phyloP scores from a whole-genome alignment of 768 basidiomycete species.

The Pilatotrama ljubarskyi region DNA sequence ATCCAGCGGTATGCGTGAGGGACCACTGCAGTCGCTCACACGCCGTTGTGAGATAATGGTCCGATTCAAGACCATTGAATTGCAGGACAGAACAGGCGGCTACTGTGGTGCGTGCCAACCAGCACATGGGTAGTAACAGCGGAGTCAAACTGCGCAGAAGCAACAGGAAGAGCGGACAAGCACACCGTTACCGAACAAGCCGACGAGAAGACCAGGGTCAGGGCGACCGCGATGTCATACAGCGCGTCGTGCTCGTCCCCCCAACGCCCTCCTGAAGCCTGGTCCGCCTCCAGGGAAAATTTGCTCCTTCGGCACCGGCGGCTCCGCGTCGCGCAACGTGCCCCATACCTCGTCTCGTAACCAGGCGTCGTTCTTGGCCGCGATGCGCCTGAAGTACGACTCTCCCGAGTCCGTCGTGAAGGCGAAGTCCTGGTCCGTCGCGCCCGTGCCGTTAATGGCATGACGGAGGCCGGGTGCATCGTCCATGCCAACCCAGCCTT shows the following conservation, averaged over 20 bases:
- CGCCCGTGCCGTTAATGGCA: constrained; percentile 14
- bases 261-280: constrained; percentile 3
- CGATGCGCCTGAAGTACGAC: constrained; percentile 8
- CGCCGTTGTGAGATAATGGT: too few species aligned
- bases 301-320: constrained; percentile 7
- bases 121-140: too few species aligned
- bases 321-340: constrained; percentile 6
- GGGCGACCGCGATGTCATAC: not conserved
- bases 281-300: constrained; percentile 4
- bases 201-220: too few species aligned
- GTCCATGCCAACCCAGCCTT: constrained; percentile 9
- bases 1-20: too few species aligned
- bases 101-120: too few species aligned
- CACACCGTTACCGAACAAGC: too few species aligned
- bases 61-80: too few species aligned
- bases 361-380: constrained; percentile 11
- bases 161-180: too few species aligned
- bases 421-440: constrained; percentile 10
- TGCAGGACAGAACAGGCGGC: too few species aligned
- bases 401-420: constrained; percentile 1
- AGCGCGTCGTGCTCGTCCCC: not conserved
- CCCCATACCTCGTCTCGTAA: constrained; percentile 8
- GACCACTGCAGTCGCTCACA: too few species aligned
- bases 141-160: too few species aligned
- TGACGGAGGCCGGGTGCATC: constrained; percentile 9